Conservation (phyloP, 2,329 filamentous ascomycete species). For the Beauveria varroae region DNA sequence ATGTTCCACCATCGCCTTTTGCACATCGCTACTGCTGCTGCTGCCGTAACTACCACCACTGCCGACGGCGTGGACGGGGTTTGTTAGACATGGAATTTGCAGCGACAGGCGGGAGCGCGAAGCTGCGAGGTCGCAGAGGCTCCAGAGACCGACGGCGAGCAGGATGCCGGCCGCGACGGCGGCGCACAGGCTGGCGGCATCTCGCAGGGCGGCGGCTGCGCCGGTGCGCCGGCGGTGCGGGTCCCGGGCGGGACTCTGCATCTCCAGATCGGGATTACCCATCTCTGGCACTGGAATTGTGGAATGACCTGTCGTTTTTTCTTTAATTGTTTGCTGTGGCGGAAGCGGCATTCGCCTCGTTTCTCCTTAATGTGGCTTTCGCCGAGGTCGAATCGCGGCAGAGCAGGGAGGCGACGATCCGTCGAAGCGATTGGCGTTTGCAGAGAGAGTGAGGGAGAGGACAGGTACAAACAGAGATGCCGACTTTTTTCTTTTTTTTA, state of each 20-base stretch:
- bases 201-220: neutral
- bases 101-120: neutral
- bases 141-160: neutral
- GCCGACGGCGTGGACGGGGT: too few species aligned
- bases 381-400: neutral
- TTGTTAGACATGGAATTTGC: neutral
- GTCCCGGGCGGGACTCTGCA: neutral
- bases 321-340: neutral
- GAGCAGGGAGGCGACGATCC: too few species aligned
- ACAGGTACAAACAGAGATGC: too few species aligned
- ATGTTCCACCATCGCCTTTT: slow-evolving; percentile 16
- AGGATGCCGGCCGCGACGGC: neutral
- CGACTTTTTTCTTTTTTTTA: too few species aligned
- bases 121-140: neutral
- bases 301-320: neutral
- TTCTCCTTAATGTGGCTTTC: neutral
- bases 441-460: neutral
- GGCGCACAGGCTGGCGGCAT: slow-evolving; percentile 11
- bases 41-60: too few species aligned
- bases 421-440: neutral
- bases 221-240: neutral
- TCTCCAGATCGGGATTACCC: slow-evolving; percentile 6
- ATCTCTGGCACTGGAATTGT: neutral
- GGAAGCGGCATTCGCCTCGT: neutral
- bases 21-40: neutral